Conservation (phyloP, 129 eudicot species). For the Artemisia annua region DNA sequence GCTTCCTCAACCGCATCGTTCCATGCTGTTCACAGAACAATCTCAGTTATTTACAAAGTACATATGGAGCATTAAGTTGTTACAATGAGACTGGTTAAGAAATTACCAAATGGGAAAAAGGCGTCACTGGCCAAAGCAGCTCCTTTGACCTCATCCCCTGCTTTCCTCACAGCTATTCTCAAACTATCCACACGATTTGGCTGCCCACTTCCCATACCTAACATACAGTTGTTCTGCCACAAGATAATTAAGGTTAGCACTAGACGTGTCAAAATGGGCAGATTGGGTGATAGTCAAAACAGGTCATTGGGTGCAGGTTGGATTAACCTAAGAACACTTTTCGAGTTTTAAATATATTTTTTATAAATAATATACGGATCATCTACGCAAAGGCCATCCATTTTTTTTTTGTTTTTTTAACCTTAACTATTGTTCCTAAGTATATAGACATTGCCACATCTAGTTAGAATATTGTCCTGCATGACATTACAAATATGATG, state of each 20-base stretch:
- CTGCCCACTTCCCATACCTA: slow-evolving; percentile 99
- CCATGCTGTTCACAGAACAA: slow-evolving; percentile 61
- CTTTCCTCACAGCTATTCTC: slow-evolving; percentile 93
- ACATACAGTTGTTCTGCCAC: slow-evolving; percentile 81
- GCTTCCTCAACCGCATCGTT: slow-evolving; percentile 98
- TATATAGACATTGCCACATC: neutral
- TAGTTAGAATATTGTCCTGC: neutral
- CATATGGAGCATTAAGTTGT: neutral
- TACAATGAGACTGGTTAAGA: neutral
- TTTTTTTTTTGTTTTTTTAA: too few species aligned
- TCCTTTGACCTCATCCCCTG: slow-evolving; percentile 90
- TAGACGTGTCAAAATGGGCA: neutral
- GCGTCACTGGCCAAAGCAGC: slow-evolving; percentile 99
- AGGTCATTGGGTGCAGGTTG: too few species aligned
- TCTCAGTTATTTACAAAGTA: neutral
- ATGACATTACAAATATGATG: neutral
- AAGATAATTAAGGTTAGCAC: slow-evolving; percentile 11
- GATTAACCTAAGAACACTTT: too few species aligned
- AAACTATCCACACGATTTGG: slow-evolving; percentile 96
- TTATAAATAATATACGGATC: too few species aligned
- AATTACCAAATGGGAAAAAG: slow-evolving; percentile 91
- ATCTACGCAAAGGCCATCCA: too few species aligned
- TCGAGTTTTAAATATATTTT: too few species aligned
- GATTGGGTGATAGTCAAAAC: too few species aligned
- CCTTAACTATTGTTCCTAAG: too few species aligned